A percentile compares a stretch with the other conserved stretches of the same genome.
Evolutionary conservation across 1,284 basidiomycete genomes (phyloP).

Genomic region (Tilletia caries): DNA sequence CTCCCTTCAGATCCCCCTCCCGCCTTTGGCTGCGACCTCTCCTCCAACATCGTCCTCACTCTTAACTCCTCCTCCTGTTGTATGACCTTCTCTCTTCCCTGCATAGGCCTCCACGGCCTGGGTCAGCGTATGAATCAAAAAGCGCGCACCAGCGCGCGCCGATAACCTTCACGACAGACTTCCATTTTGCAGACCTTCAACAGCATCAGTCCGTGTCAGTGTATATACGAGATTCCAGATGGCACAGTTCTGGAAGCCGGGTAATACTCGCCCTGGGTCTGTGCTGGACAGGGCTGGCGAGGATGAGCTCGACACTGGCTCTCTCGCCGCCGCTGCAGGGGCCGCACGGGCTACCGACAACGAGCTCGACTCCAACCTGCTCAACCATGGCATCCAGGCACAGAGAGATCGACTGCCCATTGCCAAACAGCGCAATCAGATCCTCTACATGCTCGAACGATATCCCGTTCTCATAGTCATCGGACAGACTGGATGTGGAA

Average conservation of each 20-base stretch:
- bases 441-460: constrained; percentile 79
- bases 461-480: constrained; percentile 75
- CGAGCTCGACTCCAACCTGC: not conserved
- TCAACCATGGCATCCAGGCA: constrained; percentile 62
- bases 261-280: constrained; percentile 57
- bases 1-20: too few relatives aligned
- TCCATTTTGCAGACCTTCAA: too few relatives aligned
- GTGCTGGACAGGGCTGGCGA: constrained; percentile 78
- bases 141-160: too few relatives aligned
- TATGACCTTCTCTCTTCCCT: too few relatives aligned
- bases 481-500: constrained; percentile 44
- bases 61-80: too few relatives aligned
- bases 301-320: constrained; percentile 59
- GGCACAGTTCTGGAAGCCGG: constrained; percentile 49
- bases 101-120: too few relatives aligned
- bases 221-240: too few relatives aligned
- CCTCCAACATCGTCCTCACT: too few relatives aligned
- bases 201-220: too few relatives aligned
- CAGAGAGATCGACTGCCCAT: constrained; percentile 81
- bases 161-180: too few relatives aligned
- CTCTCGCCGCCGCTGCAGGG: constrained; percentile 13
- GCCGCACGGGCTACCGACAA: constrained; percentile 1
- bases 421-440: constrained; percentile 73
- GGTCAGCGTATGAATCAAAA: too few relatives aligned
- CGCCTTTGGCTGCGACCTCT: too few relatives aligned